Evolutionary conservation across 352 stramenopile species (phyloP), one percentile per base, ranked within the genome.

Genomic region (Achlya hypogyna): DNA sequence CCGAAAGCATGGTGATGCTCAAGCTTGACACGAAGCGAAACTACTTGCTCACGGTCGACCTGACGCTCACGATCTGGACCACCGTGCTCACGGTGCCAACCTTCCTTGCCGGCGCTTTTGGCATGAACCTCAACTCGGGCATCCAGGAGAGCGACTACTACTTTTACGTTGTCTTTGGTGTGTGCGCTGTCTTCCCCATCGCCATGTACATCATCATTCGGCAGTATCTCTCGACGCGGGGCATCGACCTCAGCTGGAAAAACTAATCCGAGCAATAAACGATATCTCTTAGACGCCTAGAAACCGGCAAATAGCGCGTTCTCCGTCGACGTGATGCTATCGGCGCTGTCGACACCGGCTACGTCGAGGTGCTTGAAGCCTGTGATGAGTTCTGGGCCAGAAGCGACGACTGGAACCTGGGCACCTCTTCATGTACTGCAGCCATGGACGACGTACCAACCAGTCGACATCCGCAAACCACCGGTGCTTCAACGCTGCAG

Each of bases 391-490:
- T 56, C 49, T 16, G 49, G 25, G 25, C 49, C 49, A 3, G 49
- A 56, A 10, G 31, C 49, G 10, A 20, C 49, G 25, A 38, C 10
- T 49, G 42, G 42, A 49, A 20, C 22, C 42, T 49, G 22, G 18
- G 18, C 18, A 49, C 18, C 22, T 49, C 22, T 49, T n/a, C n/a
- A n/a, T n/a, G n/a, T n/a, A n/a, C n/a, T n/a, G n/a, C n/a, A n/a
- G n/a, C n/a, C n/a, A n/a, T n/a, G n/a, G n/a, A n/a, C n/a, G n/a
- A n/a, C 25, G 4, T 45, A 67, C 60, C 51, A 73, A 27, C 82
- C 82, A 91, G 29, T 88, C 73, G 4, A 89, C 49, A 6, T 75
- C 77, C 16, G 69, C 27, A 22, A 93, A 84, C 84, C 84, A 93
- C 23, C 59, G 5, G 65, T 93, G 84, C 6, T 63, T 53, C 59